phyloP scores from a whole-genome alignment of 306 rosid genomes.

The Quercus dentata region DNA sequence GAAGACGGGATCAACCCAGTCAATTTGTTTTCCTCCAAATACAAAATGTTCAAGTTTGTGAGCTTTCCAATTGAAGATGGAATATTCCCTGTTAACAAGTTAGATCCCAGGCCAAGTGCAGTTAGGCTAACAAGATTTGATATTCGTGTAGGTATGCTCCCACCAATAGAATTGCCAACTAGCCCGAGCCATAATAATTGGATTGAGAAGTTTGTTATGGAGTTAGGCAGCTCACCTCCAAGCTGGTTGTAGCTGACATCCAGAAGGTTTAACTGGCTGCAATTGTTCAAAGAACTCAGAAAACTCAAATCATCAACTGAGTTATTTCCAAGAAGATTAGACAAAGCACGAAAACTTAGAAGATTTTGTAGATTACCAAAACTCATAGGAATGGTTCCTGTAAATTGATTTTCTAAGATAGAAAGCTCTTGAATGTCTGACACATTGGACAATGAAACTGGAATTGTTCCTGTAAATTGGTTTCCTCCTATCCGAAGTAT shows the following conservation, averaged over 20 bases:
- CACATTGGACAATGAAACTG: neutral
- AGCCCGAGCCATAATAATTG: neutral
- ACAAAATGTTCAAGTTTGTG: neutral
- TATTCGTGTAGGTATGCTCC: neutral
- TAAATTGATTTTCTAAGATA: too few species aligned
- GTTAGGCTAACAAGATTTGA: neutral
- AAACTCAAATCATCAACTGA: neutral
- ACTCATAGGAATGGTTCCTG: neutral
- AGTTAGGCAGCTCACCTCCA: neutral
- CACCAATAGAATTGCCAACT: neutral
- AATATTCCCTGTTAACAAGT: neutral
- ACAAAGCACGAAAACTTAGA: fast-evolving
- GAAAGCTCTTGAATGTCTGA: too few species aligned
- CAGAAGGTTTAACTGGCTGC: neutral
- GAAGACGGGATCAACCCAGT: neutral
- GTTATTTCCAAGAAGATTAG: neutral
- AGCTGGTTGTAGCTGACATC: neutral
- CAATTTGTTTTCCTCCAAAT: neutral
- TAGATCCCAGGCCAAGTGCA: neutral
- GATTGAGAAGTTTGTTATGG: neutral
- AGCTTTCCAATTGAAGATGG: neutral
- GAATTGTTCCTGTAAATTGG: neutral
- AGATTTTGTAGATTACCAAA: neutral
- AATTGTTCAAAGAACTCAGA: neutral
- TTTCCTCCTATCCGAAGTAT: fast-evolving